Percentiles rank a stretch among this genome's conserved stretches.
These are phyloP conservation scores for Tilletiaria anomala DNA, from an alignment of 1,284 basidiomycete genomes.

Conservation along the genomic window DNA sequence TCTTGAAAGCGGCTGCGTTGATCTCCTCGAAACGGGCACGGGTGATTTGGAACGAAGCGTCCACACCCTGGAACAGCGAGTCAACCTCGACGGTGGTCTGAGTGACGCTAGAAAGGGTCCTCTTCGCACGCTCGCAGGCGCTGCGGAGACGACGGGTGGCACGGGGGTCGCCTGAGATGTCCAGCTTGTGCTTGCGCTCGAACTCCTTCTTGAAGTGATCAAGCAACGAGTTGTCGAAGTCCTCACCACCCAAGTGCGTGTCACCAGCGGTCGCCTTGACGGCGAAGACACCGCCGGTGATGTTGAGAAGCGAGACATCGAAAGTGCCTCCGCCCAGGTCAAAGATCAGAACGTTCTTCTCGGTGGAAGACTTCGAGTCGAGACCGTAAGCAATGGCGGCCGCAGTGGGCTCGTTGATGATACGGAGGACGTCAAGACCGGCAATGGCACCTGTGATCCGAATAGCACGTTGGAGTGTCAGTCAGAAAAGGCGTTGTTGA, in stretches of 20 bases:
- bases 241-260: conserved; percentile 63
- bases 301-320: conserved; percentile 54
- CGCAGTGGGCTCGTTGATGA: conserved; percentile 52
- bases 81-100: conserved; percentile 99
- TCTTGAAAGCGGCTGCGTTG: conserved; percentile 85
- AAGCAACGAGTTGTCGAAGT: conserved; percentile 93
- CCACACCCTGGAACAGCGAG: conserved; percentile 76
- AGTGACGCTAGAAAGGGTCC: conserved; percentile 89
- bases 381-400: conserved; percentile 47
- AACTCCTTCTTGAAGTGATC: conserved; percentile 62
- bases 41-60: conserved; percentile 39
- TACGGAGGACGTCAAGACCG: conserved; percentile 54
- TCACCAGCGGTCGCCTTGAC: conserved; percentile 52
- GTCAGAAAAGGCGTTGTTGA: too few relatives aligned
- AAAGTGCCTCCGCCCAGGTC: conserved; percentile 87
- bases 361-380: conserved; percentile 41
- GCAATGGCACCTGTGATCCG: conserved; percentile 46
- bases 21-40: conserved; percentile 99
- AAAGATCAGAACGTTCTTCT: conserved; percentile 99
- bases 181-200: conserved; percentile 61
- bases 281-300: conserved; percentile 52
- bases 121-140: conserved; percentile 98
- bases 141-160: conserved; percentile 85
- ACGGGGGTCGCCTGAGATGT: conserved; percentile 90
- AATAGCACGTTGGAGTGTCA: background rate